Evolutionary conservation across 768 basidiomycete genomes (phyloP).

Genomic region (Leucosporidium creatinivorum): DNA sequence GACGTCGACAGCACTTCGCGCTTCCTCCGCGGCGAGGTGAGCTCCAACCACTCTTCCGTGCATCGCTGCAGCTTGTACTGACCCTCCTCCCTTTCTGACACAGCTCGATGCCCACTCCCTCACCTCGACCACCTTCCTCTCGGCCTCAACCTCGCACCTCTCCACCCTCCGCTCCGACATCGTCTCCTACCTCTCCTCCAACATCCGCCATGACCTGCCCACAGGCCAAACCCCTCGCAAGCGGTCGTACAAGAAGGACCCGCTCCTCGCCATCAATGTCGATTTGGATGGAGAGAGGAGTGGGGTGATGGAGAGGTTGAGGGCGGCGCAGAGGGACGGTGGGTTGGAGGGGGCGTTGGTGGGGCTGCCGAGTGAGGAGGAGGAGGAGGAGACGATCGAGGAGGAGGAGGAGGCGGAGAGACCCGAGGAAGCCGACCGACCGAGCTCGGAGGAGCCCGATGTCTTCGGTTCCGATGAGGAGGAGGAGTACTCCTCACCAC

Average conservation of each 20-base stretch:
- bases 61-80: too few species aligned
- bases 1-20: background rate
- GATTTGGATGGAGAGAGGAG: conserved; percentile 21
- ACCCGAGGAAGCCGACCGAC: too few species aligned
- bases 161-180: conserved; percentile 1
- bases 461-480: too few species aligned
- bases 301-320: too few species aligned
- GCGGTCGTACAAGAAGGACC: conserved; percentile 14
- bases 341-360: too few species aligned
- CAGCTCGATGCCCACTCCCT: conserved; percentile 11
- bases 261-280: conserved; percentile 5
- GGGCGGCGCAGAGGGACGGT: too few species aligned
- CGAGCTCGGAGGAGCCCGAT: too few species aligned
- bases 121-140: background rate
- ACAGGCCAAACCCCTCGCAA: conserved; percentile 21
- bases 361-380: too few species aligned
- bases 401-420: too few species aligned
- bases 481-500: too few species aligned
- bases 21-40: background rate
- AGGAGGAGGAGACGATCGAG: too few species aligned
- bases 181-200: conserved; percentile 3
- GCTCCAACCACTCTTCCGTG: background rate
- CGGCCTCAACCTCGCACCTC: background rate
- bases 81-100: background rate
- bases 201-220: conserved; percentile 14